Evolutionary conservation across 2,329 filamentous ascomycete species (phyloP), one percentile per base, ranked within the genome.

Genomic region (Scytalidium lignicola): DNA sequence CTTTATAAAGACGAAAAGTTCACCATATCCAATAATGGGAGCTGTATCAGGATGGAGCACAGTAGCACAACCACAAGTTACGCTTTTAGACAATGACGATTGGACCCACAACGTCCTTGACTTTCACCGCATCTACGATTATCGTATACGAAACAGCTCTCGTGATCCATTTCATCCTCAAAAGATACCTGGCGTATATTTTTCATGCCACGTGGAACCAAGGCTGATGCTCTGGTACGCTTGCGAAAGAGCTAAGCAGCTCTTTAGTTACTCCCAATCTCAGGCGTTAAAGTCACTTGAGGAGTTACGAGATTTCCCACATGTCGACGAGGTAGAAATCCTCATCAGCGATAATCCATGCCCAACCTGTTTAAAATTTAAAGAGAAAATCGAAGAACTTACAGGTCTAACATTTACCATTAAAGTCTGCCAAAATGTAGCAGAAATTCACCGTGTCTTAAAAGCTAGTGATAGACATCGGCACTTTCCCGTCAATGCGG

Each of bases 161-260:
- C 51, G 22, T 12, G 49, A 51, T 18, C 18, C n/a, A 7, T 9
- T 18, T 10, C 13, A 26, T 13, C 43, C 47, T 41, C 40, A 22
- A 3, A 37, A 29, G 22, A 23, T 40, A 4, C 26, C 23, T 4
- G 49, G 52, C 15, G 21, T 44, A 19, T 28, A 21, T 8, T 37
- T 32, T 22, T 46, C 49, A 0, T 39, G 22, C 4, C 49, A 54
- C 15, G 52, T 50, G 1, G 52, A 54, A 23, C 40, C 41, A 4
- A 18, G 42, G 3, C 18, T 54, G 1, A 48, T 51, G 44, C 17
- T 54, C 1, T 54, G 40, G 29, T 54, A 29, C 21, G 49, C 49
- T 3, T 46, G 22, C 13, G n/a, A 54, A 8, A 40, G 28, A 15
- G 10, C 48, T 18, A 15, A 42, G 5, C 28, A 48, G 20, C 29